These are phyloP conservation scores for Candida dajiaensis DNA, from an alignment of 805 yeast genomes.

Conservation along the genomic window DNA sequence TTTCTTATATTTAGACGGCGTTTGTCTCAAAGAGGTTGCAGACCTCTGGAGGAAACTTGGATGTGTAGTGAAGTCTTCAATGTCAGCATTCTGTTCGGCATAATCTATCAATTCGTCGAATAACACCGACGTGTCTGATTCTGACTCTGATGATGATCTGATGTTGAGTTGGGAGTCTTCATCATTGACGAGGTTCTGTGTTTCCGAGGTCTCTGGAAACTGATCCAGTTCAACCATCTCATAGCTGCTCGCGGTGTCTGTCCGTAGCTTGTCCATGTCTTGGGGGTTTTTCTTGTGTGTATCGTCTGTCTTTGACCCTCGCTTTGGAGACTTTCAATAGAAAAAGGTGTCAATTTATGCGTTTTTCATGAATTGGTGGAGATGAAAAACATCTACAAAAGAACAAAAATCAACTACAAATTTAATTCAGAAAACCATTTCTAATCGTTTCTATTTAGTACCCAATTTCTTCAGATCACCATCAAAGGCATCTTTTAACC, in stretches of 20 bases:
- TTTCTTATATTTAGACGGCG: neutral
- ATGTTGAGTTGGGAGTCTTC: neutral
- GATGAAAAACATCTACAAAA: too few relatives aligned
- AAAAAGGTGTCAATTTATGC: neutral
- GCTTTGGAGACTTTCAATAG: neutral
- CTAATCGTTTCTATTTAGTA: neutral
- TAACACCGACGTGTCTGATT: conserved; percentile 21
- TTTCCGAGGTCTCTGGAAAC: neutral
- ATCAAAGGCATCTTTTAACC: conserved; percentile 60
- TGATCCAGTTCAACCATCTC: conserved; percentile 5
- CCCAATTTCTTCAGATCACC: conserved; percentile 35
- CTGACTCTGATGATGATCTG: neutral
- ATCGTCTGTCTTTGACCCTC: neutral
- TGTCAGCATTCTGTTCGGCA: conserved; percentile 4
- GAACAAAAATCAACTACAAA: neutral
- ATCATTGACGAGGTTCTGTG: neutral
- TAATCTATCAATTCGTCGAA: conserved; percentile 27
- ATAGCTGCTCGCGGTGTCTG: conserved; percentile 1
- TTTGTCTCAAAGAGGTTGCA: neutral
- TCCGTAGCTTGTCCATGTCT: neutral
- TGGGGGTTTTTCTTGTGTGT: too few relatives aligned
- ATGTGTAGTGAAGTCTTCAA: conserved; percentile 3
- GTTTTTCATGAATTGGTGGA: neutral
- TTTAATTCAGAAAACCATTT: too few relatives aligned
- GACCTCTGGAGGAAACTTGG: neutral